Conservation (phyloP, 495 filamentous ascomycete genomes). For the Aspergillus bertholletiae region DNA sequence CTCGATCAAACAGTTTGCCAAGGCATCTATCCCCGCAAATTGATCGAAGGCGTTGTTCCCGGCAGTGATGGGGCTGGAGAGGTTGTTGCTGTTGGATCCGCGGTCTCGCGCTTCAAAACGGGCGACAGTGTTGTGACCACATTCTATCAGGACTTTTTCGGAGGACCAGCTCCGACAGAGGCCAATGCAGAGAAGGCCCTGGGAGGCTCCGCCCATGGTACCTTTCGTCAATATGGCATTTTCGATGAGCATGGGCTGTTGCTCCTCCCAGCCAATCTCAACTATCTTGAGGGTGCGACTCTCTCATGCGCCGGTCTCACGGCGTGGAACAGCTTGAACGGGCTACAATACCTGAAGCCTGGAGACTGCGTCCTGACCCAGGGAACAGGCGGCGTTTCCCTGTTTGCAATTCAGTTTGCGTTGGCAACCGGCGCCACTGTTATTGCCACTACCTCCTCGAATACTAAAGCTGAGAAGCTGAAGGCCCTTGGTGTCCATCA, state of each 20-base stretch:
- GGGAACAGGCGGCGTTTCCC: conserved; percentile 63
- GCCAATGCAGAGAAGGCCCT: not conserved
- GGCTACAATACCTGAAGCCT: conserved; percentile 43
- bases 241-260: not conserved
- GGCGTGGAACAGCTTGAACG: conserved; percentile 36
- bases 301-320: conserved; percentile 45
- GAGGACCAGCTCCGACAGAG: no score
- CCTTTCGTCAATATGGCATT: not conserved
- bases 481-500: conserved; percentile 36
- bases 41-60: no score
- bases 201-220: not conserved
- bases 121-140: not conserved
- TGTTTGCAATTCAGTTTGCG: conserved; percentile 49
- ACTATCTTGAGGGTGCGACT: conserved; percentile 19
- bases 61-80: conserved; percentile 1
- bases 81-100: not conserved
- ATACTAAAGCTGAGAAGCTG: conserved; percentile 28
- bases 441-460: conserved; percentile 37
- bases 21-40: no score
- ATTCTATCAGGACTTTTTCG: not conserved
- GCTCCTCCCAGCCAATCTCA: not conserved
- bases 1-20: no score
- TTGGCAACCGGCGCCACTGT: conserved; percentile 32
- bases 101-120: not conserved
- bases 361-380: conserved; percentile 60